These are phyloP conservation scores for Trichoderma arundinaceum DNA, from an alignment of 2,329 filamentous ascomycete species.

Conservation along the genomic window DNA sequence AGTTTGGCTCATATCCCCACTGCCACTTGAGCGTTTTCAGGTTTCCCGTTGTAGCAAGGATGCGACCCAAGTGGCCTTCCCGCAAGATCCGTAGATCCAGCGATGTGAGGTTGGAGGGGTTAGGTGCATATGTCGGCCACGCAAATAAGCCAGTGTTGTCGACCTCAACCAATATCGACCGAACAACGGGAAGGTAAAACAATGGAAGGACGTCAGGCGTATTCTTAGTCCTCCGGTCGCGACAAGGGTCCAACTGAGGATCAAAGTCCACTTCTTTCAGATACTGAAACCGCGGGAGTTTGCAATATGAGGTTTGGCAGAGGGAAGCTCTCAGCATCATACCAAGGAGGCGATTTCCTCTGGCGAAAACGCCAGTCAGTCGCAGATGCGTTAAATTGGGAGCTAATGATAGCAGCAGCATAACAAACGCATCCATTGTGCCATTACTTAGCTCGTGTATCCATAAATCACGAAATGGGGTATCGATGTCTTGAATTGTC, in stretches of 20 bases:
- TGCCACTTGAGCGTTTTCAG: constrained; percentile 4
- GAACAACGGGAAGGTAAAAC: neutral
- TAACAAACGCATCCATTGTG: constrained; percentile 14
- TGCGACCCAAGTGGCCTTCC: constrained; percentile 1
- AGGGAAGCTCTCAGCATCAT: constrained; percentile 17
- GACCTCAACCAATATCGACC: neutral
- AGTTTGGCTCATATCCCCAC: neutral
- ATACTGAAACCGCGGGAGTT: neutral
- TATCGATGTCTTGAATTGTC: neutral
- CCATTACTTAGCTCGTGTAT: constrained; percentile 5
- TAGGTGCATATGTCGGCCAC: neutral
- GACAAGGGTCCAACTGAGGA: neutral
- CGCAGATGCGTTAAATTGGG: constrained; percentile 5
- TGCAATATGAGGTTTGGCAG: neutral
- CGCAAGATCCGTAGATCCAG: neutral
- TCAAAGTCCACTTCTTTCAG: neutral
- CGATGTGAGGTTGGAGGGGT: neutral
- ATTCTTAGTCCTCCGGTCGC: neutral
- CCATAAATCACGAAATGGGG: constrained; percentile 7
- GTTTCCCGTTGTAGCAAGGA: constrained; percentile 8
- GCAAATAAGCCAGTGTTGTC: neutral
- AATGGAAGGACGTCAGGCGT: neutral
- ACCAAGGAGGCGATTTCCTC: neutral
- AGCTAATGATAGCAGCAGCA: neutral
- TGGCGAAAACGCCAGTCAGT: neutral